Base-by-base conservation (phyloP, 805 yeast species). In the Metschnikowia kofuensis region DNA sequence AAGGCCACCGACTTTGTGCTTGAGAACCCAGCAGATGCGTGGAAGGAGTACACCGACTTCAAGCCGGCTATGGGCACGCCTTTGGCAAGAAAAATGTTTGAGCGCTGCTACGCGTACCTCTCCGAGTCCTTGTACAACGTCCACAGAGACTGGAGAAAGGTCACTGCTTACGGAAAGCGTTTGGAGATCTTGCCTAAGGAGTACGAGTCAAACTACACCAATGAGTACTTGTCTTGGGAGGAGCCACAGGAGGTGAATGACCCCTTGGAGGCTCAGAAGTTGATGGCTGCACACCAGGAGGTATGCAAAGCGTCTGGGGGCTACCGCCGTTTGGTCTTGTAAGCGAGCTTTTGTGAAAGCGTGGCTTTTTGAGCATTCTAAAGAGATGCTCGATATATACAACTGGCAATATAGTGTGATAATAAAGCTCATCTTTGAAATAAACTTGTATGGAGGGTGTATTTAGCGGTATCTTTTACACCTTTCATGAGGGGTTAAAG, bases 111-210 rank as follows among this genome's bases (percentile, higher is more conserved):
- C 62, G 83, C 83, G 30, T 79, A 78, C 67, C 72, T 79, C 62
- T 76, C 82, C 14, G 77, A 66, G 15, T 74, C 80, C 14, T 67
- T 77, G 54, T 76, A 68, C 66, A 78, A 78, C 53, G 83, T 78
- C 40, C 76, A 75, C 58, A 72, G 83, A 54, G 83, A 78, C 63
- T 78, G 83, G 83, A 69, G 63, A 44, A 78, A 78, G 66, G 83
- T 78, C 50, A 78, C 78, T 42, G 73, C 72, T 44, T 78, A 78
- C 58, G 82, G 83, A 50, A 77, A 79, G 63, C 70, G 83, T 60
- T 68, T 78, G 59, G 74, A 73, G 30, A 76, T 78, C 50, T 66
- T 78, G 55, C 82, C 80, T 41, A 59, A 54, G n/a, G 80, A 74
- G 54, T 78, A 75, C 60, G 57, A 62, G 42, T 64, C 83, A 41